Evolutionary conservation across 176 grass and related monocot genomes (phyloP).

Genomic region (Thinopyrum elongatum): DNA sequence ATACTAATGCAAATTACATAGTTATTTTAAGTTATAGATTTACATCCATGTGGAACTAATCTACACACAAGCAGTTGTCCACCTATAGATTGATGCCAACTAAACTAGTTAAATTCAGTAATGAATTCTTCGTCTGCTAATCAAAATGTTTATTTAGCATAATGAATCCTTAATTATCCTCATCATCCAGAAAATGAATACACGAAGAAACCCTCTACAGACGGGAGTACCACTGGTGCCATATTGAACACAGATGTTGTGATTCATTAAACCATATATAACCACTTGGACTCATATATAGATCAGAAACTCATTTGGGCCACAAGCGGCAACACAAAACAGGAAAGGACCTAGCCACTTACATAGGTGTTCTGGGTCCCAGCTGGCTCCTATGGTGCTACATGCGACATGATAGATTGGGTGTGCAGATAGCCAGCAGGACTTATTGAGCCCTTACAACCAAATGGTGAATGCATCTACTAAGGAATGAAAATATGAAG

Average conservation of each 20-base stretch:
- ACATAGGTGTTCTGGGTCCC: not conserved
- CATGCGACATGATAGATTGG: not conserved
- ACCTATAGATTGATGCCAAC: not conserved
- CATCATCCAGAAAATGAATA: slow-evolving; percentile 5
- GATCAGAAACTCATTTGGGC: not conserved
- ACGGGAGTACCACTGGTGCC: not conserved
- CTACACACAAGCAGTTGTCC: not conserved
- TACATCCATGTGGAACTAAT: slow-evolving; percentile 12
- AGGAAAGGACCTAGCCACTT: not conserved
- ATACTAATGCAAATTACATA: not conserved
- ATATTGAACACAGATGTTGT: not conserved
- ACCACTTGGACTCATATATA: not conserved
- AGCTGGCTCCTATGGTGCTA: not conserved
- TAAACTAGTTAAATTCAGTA: not conserved
- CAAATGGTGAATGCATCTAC: slow-evolving; percentile 7
- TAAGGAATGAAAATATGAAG: not conserved
- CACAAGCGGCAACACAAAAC: not conserved
- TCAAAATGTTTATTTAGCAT: not conserved
- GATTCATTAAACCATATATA: not conserved
- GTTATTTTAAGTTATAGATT: not conserved
- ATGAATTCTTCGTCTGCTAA: not conserved
- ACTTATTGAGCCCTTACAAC: not conserved
- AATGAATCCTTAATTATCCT: not conserved
- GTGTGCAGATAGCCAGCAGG: not conserved
- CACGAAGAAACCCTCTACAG: not conserved